Percentiles rank a stretch among this genome's conserved stretches.
These are phyloP conservation scores for Pyrenochaeta sp. DNA, from an alignment of 2,329 filamentous ascomycete species.

Conservation along the genomic window DNA sequence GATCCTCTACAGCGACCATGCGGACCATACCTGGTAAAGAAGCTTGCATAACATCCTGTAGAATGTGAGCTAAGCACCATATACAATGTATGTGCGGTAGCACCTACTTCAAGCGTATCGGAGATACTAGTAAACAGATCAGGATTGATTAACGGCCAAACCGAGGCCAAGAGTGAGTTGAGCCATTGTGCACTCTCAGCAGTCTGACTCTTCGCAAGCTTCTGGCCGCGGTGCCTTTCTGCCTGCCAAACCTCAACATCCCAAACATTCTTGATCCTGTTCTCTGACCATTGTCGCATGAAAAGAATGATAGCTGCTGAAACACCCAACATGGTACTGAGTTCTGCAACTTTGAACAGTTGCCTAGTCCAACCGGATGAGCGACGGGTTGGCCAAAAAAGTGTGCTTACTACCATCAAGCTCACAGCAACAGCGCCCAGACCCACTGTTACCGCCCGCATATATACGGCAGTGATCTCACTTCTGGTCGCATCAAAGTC, in stretches of 20 bases:
- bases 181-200: conserved; percentile 77
- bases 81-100: neutral
- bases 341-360: conserved; percentile 38
- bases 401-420: conserved; percentile 45
- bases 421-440: conserved; percentile 47
- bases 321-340: conserved; percentile 37
- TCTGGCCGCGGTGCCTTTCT: conserved; percentile 62
- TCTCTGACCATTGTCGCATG: conserved; percentile 67
- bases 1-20: conserved; percentile 79
- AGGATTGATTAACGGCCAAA: conserved; percentile 80
- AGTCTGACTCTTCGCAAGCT: conserved; percentile 55
- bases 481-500: conserved; percentile 56
- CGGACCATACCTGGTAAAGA: conserved; percentile 73
- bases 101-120: conserved; percentile 69
- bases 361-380: conserved; percentile 42
- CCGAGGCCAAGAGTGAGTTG: conserved; percentile 71
- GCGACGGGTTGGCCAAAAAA: conserved; percentile 45
- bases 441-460: conserved; percentile 54
- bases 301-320: conserved; percentile 52
- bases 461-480: conserved; percentile 57
- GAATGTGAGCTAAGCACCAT: conserved; percentile 19
- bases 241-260: conserved; percentile 76
- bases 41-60: conserved; percentile 77
- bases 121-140: conserved; percentile 74
- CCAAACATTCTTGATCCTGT: conserved; percentile 69